Percentiles rank a stretch among this genome's conserved stretches.
phyloP scores from a whole-genome alignment of 768 basidiomycete species.

The Crassisporium funariophilum region DNA sequence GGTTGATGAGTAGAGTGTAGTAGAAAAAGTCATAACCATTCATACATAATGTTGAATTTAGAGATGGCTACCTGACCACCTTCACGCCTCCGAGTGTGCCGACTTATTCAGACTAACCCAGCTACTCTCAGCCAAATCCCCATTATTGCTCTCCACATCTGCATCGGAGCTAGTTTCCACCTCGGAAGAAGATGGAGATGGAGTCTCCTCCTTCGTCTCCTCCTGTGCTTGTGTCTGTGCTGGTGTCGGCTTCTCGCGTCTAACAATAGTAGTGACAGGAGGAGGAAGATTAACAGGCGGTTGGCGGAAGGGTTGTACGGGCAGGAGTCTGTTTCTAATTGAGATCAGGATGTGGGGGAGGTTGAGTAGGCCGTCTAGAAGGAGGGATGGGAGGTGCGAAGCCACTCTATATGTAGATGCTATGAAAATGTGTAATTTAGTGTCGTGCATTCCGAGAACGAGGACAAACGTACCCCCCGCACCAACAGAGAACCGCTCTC shows the following conservation, averaged over 20 bases:
- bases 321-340: slow-evolving; percentile 61
- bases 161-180: slow-evolving; percentile 62
- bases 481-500: slow-evolving; percentile 72
- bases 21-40: too few species aligned
- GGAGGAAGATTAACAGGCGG: slow-evolving; percentile 34
- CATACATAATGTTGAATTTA: too few species aligned
- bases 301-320: slow-evolving; percentile 46
- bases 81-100: slow-evolving; percentile 7
- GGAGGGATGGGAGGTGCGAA: slow-evolving; percentile 63
- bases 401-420: slow-evolving; percentile 72
- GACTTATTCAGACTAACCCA: slow-evolving; percentile 66
- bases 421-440: slow-evolving; percentile 28
- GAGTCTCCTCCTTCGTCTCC: slow-evolving; percentile 10
- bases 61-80: too few species aligned
- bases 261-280: slow-evolving; percentile 19
- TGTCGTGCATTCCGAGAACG: neutral
- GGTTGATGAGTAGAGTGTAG: too few species aligned
- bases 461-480: slow-evolving; percentile 64
- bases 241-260: slow-evolving; percentile 9
- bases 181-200: slow-evolving; percentile 21
- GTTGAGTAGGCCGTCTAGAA: slow-evolving; percentile 67
- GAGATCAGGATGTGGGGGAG: slow-evolving; percentile 68
- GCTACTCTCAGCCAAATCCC: slow-evolving; percentile 57
- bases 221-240: slow-evolving; percentile 10
- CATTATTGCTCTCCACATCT: slow-evolving; percentile 66